phyloP scores from a whole-genome alignment of 345 rosid genomes.

The Brassica carinata region DNA sequence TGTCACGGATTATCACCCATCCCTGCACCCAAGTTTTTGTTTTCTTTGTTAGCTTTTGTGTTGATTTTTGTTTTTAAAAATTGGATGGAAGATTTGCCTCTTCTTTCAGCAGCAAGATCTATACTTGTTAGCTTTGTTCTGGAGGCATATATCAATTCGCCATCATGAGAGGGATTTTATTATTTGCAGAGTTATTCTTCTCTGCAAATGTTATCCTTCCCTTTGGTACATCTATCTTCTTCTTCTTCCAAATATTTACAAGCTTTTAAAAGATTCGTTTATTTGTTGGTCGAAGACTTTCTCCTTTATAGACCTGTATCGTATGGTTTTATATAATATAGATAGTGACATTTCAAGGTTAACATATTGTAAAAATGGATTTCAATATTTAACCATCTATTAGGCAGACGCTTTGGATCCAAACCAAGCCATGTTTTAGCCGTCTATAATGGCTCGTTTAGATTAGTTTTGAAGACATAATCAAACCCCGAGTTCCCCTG shows the following conservation, averaged over 20 bases:
- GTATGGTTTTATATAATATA: too few species aligned
- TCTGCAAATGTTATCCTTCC: constrained; percentile 39
- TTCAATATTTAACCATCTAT: too few species aligned
- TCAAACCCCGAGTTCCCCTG: background rate
- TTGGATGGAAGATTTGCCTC: constrained; percentile 44
- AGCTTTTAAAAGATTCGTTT: background rate
- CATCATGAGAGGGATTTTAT: constrained; percentile 33
- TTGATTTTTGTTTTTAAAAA: background rate
- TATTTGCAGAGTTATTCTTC: constrained; percentile 28
- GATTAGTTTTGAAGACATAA: background rate
- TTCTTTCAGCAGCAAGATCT: constrained; percentile 66
- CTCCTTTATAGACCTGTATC: too few species aligned
- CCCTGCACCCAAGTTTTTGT: constrained; percentile 55
- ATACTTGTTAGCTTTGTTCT: constrained; percentile 75
- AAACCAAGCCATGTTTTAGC: too few species aligned
- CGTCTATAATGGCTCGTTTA: background rate
- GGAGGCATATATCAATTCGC: constrained; percentile 49
- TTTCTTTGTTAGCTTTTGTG: background rate
- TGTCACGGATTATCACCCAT: constrained; percentile 90
- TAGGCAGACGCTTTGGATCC: too few species aligned
- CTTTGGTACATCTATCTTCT: constrained; percentile 40
- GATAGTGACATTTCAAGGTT: too few species aligned
- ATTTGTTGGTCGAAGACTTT: too few species aligned
- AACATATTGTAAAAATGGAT: too few species aligned
- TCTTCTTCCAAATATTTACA: background rate